Evolutionary conservation across 768 basidiomycete species (phyloP).

Genomic region (Epithele typhae): DNA sequence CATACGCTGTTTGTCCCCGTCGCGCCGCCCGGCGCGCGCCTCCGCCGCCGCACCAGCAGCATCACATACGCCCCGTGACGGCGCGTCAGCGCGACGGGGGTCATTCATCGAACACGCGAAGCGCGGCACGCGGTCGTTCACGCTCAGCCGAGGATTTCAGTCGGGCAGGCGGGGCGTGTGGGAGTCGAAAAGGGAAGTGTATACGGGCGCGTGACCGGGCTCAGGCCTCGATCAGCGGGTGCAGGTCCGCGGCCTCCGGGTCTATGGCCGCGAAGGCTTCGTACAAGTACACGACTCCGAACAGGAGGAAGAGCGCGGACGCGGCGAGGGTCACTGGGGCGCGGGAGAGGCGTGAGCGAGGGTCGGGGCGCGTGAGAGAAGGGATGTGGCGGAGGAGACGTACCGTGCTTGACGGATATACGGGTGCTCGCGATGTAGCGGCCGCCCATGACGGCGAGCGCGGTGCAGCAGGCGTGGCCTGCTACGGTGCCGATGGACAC

Average conservation of each 20-base stretch:
- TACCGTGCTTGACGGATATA: slow-evolving; percentile 93
- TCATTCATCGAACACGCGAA: no score
- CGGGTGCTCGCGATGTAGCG: slow-evolving; percentile 89
- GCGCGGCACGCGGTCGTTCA: no score
- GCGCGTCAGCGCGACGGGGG: no score
- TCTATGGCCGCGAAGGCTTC: slow-evolving; percentile 35
- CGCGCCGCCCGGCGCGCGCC: no score
- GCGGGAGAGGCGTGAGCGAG: background rate
- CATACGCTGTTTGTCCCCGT: no score
- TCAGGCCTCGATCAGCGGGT: slow-evolving; percentile 5
- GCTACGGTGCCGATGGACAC: slow-evolving; percentile 87
- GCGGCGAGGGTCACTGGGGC: slow-evolving; percentile 75
- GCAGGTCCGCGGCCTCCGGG: slow-evolving; percentile 20
- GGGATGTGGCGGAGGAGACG: slow-evolving; percentile 21
- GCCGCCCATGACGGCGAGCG: slow-evolving; percentile 89
- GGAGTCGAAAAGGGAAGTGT: background rate
- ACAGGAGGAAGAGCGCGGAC: slow-evolving; percentile 77
- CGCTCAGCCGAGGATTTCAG: no score
- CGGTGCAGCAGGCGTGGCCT: slow-evolving; percentile 85
- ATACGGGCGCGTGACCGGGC: background rate
- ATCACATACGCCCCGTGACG: no score
- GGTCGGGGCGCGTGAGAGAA: background rate
- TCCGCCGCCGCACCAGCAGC: no score
- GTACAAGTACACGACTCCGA: slow-evolving; percentile 74
- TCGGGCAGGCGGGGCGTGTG: background rate